Percentiles rank a stretch among this genome's conserved stretches.
phyloP scores from a whole-genome alignment of 2,329 filamentous ascomycete genomes.

The Hypoxylon sp. region DNA sequence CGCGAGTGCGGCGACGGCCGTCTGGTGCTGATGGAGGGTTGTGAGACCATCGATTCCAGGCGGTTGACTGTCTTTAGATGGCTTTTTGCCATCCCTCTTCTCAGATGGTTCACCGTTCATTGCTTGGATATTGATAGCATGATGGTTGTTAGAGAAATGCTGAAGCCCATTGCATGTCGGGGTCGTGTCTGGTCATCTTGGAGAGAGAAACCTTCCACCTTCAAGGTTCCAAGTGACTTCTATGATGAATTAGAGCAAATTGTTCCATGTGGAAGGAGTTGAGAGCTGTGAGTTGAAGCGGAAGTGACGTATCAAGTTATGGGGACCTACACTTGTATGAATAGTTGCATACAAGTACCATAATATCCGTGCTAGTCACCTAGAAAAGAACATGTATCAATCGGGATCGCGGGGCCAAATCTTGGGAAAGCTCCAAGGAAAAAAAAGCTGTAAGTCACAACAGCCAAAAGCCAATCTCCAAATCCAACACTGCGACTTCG shows the following conservation, averaged over 20 bases:
- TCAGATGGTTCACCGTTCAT: constrained; percentile 35
- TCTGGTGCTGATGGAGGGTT: constrained; percentile 40
- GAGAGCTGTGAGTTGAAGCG: background rate
- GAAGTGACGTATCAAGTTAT: constrained; percentile 2
- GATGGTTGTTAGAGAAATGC: constrained; percentile 6
- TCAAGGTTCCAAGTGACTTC: background rate
- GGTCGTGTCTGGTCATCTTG: background rate
- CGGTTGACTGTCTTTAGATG: constrained; percentile 25
- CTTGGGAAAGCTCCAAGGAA: constrained; percentile 35
- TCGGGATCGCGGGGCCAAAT: constrained; percentile 36
- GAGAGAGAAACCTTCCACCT: constrained; percentile 2
- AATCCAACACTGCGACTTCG: constrained; percentile 2
- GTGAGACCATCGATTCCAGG: constrained; percentile 4
- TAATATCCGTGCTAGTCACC: constrained; percentile 1
- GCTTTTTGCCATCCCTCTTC: constrained; percentile 35
- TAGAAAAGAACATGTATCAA: constrained; percentile 23
- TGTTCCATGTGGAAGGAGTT: background rate
- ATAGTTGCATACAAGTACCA: constrained; percentile 8
- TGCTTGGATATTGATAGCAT: constrained; percentile 27
- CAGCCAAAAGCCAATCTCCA: constrained; percentile 5
- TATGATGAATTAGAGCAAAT: background rate
- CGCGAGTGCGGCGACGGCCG: constrained; percentile 45
- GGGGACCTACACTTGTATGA: background rate
- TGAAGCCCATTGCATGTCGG: background rate
- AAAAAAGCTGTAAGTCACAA: constrained; percentile 15